phyloP scores from a whole-genome alignment of 2,329 filamentous ascomycete species.

The Ophiosphaerella korrae region DNA sequence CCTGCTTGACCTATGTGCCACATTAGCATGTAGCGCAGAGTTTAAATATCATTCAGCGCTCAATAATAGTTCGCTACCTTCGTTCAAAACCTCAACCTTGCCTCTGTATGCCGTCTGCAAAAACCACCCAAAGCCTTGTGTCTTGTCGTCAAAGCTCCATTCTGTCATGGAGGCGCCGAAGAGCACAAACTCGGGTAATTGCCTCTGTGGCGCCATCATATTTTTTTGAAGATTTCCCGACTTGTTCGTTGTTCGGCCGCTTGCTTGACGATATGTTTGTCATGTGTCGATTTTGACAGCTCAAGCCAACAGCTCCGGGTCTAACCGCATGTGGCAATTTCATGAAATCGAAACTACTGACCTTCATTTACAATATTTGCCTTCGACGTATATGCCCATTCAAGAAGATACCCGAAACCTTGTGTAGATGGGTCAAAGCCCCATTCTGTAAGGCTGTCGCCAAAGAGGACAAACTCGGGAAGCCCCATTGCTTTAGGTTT shows the following conservation, averaged over 20 bases:
- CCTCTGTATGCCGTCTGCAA: slow-evolving; percentile 17
- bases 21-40: neutral
- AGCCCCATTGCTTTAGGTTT: neutral
- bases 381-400: slow-evolving; percentile 31
- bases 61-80: slow-evolving; percentile 18
- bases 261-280: neutral
- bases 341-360: slow-evolving; percentile 6
- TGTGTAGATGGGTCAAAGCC: slow-evolving; percentile 30
- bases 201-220: slow-evolving; percentile 1
- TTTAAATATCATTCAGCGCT: neutral
- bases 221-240: no score
- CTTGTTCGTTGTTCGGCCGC: neutral
- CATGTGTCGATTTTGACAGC: neutral
- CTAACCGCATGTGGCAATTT: no score
- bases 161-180: slow-evolving; percentile 33
- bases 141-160: slow-evolving; percentile 28
- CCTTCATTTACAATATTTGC: slow-evolving; percentile 39
- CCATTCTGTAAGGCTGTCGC: slow-evolving; percentile 43
- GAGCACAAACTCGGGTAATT: slow-evolving; percentile 26
- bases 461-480: slow-evolving; percentile 41
- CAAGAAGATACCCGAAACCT: slow-evolving; percentile 38
- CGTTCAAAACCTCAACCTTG: slow-evolving; percentile 27
- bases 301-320: neutral
- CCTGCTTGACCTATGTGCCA: slow-evolving; percentile 26
- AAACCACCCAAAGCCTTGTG: slow-evolving; percentile 27